These are phyloP conservation scores for Cystobasidium onofrii DNA, from an alignment of 768 basidiomycete species.

Conservation along the genomic window DNA sequence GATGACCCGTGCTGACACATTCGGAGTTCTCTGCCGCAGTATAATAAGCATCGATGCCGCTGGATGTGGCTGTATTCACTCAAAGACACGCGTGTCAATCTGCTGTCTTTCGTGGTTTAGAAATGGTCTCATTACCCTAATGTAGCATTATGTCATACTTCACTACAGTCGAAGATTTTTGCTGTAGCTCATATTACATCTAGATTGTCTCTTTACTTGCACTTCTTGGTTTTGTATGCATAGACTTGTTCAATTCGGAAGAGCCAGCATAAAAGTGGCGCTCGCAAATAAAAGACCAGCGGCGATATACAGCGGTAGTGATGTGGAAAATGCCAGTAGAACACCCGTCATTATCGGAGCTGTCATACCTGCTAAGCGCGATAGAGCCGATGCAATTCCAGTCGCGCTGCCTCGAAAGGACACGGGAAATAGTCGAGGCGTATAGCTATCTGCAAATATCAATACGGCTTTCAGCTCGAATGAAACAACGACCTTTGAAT, in stretches of 20 bases:
- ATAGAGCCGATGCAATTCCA: constrained; percentile 76
- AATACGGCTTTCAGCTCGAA: constrained; percentile 35
- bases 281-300: constrained; percentile 35
- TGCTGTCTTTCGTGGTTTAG: neutral
- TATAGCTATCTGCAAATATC: constrained; percentile 53
- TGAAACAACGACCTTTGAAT: no score
- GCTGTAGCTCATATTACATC: neutral
- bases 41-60: constrained; percentile 12
- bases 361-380: constrained; percentile 54
- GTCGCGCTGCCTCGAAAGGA: constrained; percentile 66
- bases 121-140: neutral
- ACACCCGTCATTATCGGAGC: constrained; percentile 40
- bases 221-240: neutral
- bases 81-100: constrained; percentile 12
- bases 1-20: neutral
- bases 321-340: constrained; percentile 33
- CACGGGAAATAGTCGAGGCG: constrained; percentile 64
- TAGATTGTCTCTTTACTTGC: no score
- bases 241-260: constrained; percentile 3
- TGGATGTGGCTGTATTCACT: constrained; percentile 30
- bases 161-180: neutral
- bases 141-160: neutral
- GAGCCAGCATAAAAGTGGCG: constrained; percentile 33
- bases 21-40: neutral
- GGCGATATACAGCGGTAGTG: constrained; percentile 36